Percentiles rank a stretch among this genome's conserved stretches.
phyloP scores from a whole-genome alignment of 2,329 filamentous ascomycete genomes.

The Colletotrichum limetticola region DNA sequence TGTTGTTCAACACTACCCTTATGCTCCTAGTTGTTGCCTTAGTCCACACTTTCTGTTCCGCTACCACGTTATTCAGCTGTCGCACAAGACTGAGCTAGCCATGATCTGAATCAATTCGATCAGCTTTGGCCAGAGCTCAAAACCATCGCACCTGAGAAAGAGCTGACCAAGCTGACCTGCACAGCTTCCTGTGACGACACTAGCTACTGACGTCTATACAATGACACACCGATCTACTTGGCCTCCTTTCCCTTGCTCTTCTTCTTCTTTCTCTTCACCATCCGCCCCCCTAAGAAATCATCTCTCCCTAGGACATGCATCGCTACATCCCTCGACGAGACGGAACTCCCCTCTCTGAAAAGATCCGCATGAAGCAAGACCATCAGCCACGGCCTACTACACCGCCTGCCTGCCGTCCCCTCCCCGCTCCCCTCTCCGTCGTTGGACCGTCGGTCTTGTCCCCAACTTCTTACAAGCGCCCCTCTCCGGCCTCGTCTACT shows the following conservation, averaged over 20 bases:
- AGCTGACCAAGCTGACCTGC: no score
- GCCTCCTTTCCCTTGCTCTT: not conserved
- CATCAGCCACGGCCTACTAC: not conserved
- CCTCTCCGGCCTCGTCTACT: not conserved
- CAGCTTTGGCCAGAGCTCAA: not conserved
- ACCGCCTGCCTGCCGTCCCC: not conserved
- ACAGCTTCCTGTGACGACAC: not conserved
- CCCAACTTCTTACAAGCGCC: conserved; percentile 38
- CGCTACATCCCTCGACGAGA: conserved; percentile 62
- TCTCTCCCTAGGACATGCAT: conserved; percentile 43
- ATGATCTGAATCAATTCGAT: not conserved
- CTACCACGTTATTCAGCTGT: not conserved
- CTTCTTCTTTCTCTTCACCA: not conserved
- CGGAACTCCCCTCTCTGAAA: conserved; percentile 50
- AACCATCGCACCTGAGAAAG: not conserved
- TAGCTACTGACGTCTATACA: not conserved
- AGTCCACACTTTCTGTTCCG: not conserved
- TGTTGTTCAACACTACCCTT: not conserved
- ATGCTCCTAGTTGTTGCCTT: not conserved
- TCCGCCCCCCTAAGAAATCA: not conserved
- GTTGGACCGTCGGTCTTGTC: conserved; percentile 48
- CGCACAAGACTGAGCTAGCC: not conserved
- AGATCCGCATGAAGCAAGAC: conserved; percentile 44
- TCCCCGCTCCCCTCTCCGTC: not conserved
- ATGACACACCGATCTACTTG: not conserved